These are phyloP conservation scores for Bipolaris cookei DNA, from an alignment of 2,329 filamentous ascomycete species.

Conservation along the genomic window DNA sequence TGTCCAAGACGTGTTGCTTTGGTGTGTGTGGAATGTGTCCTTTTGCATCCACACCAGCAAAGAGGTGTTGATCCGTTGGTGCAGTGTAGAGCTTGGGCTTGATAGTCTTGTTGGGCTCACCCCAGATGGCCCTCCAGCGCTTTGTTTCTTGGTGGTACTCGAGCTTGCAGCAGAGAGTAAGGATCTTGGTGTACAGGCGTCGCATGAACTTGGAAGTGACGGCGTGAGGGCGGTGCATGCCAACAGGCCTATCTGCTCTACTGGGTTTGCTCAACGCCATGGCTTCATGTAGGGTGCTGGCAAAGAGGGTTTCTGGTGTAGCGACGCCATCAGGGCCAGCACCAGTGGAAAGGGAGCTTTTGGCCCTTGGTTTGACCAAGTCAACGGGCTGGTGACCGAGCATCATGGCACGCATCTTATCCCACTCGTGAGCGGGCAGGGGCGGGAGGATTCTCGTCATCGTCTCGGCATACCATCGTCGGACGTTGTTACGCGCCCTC, in stretches of 20 bases:
- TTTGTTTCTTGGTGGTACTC: constrained; percentile 43
- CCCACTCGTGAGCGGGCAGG: constrained; percentile 54
- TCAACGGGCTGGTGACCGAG: constrained; percentile 40
- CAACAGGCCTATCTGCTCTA: constrained; percentile 32
- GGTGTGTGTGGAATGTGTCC: constrained; percentile 18
- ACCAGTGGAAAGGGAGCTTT: not conserved
- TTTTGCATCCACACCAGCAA: constrained; percentile 37
- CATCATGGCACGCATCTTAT: constrained; percentile 50
- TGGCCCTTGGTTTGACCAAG: constrained; percentile 31
- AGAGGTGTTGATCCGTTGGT: constrained; percentile 33
- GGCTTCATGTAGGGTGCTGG: constrained; percentile 20
- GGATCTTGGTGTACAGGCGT: constrained; percentile 53
- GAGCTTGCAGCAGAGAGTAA: constrained; percentile 52
- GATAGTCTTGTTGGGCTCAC: constrained; percentile 17
- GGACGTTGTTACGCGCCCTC: constrained; percentile 53
- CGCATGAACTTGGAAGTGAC: constrained; percentile 55
- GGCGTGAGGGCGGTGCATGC: constrained; percentile 39
- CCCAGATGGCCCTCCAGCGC: constrained; percentile 40
- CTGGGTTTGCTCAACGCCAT: constrained; percentile 37
- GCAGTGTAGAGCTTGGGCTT: constrained; percentile 20
- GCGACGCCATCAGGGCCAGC: not conserved
- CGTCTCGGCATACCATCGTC: constrained; percentile 53
- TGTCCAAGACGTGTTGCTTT: constrained; percentile 5
- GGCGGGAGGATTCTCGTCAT: constrained; percentile 54
- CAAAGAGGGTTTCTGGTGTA: constrained; percentile 8